Evolutionary conservation across 306 rosid genomes (phyloP).

Genomic region (Myrica gale): DNA sequence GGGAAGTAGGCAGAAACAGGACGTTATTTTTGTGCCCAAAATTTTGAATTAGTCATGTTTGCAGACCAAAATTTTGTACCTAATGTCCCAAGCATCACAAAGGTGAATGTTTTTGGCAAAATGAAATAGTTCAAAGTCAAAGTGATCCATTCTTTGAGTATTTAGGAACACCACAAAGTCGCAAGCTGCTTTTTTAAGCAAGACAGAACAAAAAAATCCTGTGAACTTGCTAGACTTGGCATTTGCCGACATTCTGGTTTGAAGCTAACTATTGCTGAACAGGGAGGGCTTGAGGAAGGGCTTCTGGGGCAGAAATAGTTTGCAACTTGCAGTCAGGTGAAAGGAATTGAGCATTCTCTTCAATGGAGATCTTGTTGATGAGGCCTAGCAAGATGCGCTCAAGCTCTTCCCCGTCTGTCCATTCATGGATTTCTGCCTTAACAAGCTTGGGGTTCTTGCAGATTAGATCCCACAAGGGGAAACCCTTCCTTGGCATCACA

Average conservation of each 20-base stretch:
- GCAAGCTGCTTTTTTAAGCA: not conserved
- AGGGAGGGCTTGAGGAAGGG: slow-evolving; percentile 45
- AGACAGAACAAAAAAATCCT: not conserved
- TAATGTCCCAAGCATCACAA: too few species aligned
- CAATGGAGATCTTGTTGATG: slow-evolving; percentile 35
- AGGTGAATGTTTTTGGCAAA: too few species aligned
- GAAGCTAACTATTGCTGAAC: slow-evolving; percentile 30
- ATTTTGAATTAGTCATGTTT: too few species aligned
- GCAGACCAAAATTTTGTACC: too few species aligned
- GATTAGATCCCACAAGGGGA: slow-evolving; percentile 58
- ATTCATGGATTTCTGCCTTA: slow-evolving; percentile 56
- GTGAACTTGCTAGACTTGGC: slow-evolving; percentile 1
- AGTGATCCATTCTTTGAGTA: not conserved
- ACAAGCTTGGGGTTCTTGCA: slow-evolving; percentile 41
- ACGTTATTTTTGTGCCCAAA: too few species aligned
- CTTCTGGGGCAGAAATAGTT: slow-evolving; percentile 32
- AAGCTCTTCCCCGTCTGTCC: slow-evolving; percentile 53
- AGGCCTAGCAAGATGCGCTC: slow-evolving; percentile 32
- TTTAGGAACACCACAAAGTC: not conserved
- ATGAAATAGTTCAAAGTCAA: too few species aligned
- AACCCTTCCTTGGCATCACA: slow-evolving; percentile 68
- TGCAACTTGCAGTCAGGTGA: slow-evolving; percentile 53
- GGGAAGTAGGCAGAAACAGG: too few species aligned
- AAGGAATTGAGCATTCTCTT: slow-evolving; percentile 28
- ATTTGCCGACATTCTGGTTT: not conserved